phyloP scores from a whole-genome alignment of 2,329 filamentous ascomycete species.

The Mycogone perniciosa region DNA sequence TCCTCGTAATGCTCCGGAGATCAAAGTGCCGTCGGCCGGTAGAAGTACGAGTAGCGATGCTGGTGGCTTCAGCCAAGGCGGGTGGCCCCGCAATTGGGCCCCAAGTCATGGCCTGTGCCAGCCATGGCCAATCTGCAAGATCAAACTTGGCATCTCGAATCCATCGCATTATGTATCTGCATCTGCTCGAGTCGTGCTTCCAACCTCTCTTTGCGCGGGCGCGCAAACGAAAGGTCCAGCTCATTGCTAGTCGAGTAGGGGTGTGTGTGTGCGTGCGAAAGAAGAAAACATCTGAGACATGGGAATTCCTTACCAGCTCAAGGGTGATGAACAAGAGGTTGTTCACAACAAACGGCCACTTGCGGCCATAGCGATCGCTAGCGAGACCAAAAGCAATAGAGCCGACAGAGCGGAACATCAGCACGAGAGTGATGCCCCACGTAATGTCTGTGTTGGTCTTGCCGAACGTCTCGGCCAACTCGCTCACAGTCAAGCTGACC shows the following conservation, averaged over 20 bases:
- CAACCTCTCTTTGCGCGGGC: too few species aligned
- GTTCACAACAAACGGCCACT: slow-evolving; percentile 71
- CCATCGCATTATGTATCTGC: too few species aligned
- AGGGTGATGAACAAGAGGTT: slow-evolving; percentile 66
- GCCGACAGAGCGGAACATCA: slow-evolving; percentile 55
- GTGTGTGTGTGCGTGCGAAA: background rate
- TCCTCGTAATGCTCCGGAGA: too few species aligned
- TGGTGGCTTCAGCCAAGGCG: slow-evolving; percentile 12
- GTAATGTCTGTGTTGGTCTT: slow-evolving; percentile 52
- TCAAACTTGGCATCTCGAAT: background rate
- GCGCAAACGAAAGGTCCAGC: too few species aligned
- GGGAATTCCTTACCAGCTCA: slow-evolving; percentile 52
- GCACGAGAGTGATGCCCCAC: slow-evolving; percentile 57
- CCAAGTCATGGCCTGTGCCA: background rate
- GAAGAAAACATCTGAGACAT: background rate
- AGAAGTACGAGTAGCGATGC: background rate
- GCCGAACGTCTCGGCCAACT: slow-evolving; percentile 47
- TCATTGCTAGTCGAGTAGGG: background rate
- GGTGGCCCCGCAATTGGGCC: slow-evolving; percentile 7
- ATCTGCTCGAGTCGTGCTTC: too few species aligned
- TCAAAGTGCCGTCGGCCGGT: too few species aligned
- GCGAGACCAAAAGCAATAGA: slow-evolving; percentile 49
- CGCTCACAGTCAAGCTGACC: slow-evolving; percentile 52
- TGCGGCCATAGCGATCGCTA: slow-evolving; percentile 51
- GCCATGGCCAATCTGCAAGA: background rate